Evolutionary conservation across 2,329 filamentous ascomycete species (phyloP).

Genomic region (Cordyceps cicadae): DNA sequence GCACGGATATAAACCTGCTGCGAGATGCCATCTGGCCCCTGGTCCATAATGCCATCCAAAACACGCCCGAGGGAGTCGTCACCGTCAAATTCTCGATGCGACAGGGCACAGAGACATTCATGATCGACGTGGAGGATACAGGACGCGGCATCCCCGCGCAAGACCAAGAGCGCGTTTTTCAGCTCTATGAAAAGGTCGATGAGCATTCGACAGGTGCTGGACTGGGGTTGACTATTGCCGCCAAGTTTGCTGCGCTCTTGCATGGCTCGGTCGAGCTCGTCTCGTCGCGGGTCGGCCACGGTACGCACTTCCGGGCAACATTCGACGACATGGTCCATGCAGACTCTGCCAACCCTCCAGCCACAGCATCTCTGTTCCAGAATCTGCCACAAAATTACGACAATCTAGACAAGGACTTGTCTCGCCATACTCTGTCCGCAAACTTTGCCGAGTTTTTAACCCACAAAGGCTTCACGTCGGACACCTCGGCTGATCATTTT

Average conservation of each 20-base stretch:
- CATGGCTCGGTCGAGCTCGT: constrained; percentile 30
- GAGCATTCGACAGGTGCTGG: constrained; percentile 30
- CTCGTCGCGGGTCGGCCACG: constrained; percentile 25
- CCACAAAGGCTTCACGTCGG: not conserved
- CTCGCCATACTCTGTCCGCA: not conserved
- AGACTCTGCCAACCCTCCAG: not conserved
- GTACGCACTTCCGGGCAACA: constrained; percentile 31
- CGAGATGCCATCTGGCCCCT: not conserved
- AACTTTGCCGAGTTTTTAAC: not conserved
- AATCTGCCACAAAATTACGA: not conserved
- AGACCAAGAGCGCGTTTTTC: constrained; percentile 32
- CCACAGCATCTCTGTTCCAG: not conserved
- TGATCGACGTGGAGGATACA: constrained; percentile 34
- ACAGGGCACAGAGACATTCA: constrained; percentile 22
- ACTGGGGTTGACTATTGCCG: constrained; percentile 34
- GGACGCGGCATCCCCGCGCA: constrained; percentile 30
- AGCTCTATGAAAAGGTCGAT: constrained; percentile 34
- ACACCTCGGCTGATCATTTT: not conserved
- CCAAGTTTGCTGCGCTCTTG: constrained; percentile 31
- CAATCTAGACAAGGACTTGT: not conserved
- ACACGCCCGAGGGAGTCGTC: not conserved
- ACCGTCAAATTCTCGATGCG: constrained; percentile 24
- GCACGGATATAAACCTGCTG: not conserved
- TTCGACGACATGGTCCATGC: constrained; percentile 12
- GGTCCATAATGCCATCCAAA: not conserved